A percentile compares a stretch with the other conserved stretches of the same genome.
phyloP scores from a whole-genome alignment of 352 stramenopile genomes.

The Aphanomyces astaci region DNA sequence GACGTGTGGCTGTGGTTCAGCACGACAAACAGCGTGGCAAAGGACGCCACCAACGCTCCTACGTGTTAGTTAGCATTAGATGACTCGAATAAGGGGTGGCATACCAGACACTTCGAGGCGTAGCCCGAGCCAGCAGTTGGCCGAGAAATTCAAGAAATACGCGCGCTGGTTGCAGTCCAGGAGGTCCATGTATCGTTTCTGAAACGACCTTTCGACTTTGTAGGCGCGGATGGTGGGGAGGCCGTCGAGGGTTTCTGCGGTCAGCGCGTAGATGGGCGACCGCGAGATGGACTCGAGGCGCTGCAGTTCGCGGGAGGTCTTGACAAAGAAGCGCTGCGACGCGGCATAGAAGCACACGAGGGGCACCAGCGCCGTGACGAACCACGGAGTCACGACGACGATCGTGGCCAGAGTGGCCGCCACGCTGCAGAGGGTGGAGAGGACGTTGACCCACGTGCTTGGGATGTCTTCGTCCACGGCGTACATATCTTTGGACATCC shows the following conservation, averaged over 20 bases:
- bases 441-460: constrained; percentile 20
- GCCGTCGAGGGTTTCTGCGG: constrained; percentile 83
- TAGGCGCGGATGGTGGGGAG: constrained; percentile 84
- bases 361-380: constrained; percentile 50
- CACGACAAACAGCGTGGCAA: constrained; percentile 6
- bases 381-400: constrained; percentile 43
- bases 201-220: constrained; percentile 18
- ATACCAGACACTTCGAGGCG: constrained; percentile 76
- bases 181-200: not conserved
- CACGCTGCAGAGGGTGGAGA: constrained; percentile 44
- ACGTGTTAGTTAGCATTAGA: not conserved
- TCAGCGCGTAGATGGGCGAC: constrained; percentile 82
- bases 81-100: constrained; percentile 39
- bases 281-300: constrained; percentile 74
- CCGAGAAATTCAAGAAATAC: constrained; percentile 75
- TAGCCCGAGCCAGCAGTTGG: constrained; percentile 87
- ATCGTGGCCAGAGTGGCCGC: constrained; percentile 54
- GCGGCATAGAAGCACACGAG: constrained; percentile 55
- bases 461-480: constrained; percentile 83
- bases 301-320: constrained; percentile 69
- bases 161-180: constrained; percentile 25
- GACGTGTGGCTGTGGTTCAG: not conserved
- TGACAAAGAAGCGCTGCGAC: constrained; percentile 76
- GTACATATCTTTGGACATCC: constrained; percentile 88
- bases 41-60: constrained; percentile 8